Conservation (phyloP, 345 rosid genomes). For the Toxicodendron radicans region DNA sequence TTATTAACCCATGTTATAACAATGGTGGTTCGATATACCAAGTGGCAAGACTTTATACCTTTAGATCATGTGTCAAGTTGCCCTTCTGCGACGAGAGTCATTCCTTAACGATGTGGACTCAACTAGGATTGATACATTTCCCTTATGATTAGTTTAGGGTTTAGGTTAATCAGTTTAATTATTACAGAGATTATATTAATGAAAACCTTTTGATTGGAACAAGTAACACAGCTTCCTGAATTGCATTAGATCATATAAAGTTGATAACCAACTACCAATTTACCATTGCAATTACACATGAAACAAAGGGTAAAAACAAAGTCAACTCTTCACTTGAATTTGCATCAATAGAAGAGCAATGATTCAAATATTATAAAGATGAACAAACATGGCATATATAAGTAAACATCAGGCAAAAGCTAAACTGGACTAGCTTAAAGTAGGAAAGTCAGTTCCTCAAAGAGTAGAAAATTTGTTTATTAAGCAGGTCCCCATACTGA, state of each 20-base stretch:
- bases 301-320: neutral
- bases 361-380: neutral
- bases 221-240: neutral
- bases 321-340: neutral
- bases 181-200: neutral
- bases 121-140: too few species aligned
- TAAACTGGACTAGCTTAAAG: slow-evolving; percentile 2
- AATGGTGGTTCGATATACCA: too few species aligned
- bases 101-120: too few species aligned
- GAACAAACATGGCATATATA: neutral
- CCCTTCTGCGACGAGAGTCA: too few species aligned
- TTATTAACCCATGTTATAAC: too few species aligned
- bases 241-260: neutral
- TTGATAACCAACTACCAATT: neutral
- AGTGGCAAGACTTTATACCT: too few species aligned
- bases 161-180: slow-evolving; percentile 1
- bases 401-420: neutral
- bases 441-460: neutral
- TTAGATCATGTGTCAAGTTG: too few species aligned
- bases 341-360: neutral
- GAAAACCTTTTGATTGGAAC: neutral
- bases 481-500: slow-evolving; percentile 20
- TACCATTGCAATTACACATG: neutral
- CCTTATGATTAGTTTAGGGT: too few species aligned
- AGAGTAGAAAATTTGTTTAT: slow-evolving; percentile 19